Conservation (phyloP, 768 basidiomycete species). For the Mycena polygramma region DNA sequence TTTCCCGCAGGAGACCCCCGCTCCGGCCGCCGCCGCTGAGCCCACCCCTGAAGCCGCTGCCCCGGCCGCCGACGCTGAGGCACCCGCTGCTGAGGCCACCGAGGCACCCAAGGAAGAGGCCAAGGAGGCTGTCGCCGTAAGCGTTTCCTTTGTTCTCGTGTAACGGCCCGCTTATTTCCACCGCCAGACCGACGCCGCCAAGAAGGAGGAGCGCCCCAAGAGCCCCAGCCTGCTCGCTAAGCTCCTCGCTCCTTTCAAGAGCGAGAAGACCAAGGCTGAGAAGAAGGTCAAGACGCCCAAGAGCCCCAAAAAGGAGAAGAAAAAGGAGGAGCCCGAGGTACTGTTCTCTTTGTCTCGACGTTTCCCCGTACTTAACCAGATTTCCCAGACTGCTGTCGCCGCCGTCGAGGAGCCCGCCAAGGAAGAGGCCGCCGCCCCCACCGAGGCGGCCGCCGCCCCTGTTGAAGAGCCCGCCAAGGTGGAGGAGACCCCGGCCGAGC, state of each 20-base stretch:
- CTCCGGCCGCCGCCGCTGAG: constrained; percentile 44
- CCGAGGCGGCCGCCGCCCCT: constrained; percentile 53
- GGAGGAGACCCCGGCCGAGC: constrained; percentile 67
- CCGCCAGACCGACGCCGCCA: constrained; percentile 58
- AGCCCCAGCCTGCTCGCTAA: constrained; percentile 83
- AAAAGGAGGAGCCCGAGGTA: constrained; percentile 79
- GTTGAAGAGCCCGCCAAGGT: constrained; percentile 53
- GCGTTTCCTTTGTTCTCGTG: constrained; percentile 22
- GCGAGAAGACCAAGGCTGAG: constrained; percentile 69
- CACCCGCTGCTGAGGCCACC: constrained; percentile 51
- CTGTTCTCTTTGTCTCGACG: constrained; percentile 32
- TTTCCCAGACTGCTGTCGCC: constrained; percentile 51
- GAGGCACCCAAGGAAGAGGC: constrained; percentile 46
- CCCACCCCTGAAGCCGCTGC: constrained; percentile 51
- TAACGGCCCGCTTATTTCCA: constrained; percentile 12
- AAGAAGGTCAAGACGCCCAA: constrained; percentile 77
- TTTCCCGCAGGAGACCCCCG: constrained; percentile 50
- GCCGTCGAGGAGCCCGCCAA: constrained; percentile 53
- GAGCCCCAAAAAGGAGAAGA: constrained; percentile 87
- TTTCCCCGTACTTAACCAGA: constrained; percentile 9
- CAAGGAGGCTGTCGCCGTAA: constrained; percentile 44
- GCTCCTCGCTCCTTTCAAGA: constrained; percentile 85
- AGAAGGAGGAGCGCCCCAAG: constrained; percentile 87
- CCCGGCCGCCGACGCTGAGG: constrained; percentile 51
- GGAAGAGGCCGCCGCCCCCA: constrained; percentile 46